phyloP scores from a whole-genome alignment of 306 rosid genomes.

The Castanopsis chinensis region DNA sequence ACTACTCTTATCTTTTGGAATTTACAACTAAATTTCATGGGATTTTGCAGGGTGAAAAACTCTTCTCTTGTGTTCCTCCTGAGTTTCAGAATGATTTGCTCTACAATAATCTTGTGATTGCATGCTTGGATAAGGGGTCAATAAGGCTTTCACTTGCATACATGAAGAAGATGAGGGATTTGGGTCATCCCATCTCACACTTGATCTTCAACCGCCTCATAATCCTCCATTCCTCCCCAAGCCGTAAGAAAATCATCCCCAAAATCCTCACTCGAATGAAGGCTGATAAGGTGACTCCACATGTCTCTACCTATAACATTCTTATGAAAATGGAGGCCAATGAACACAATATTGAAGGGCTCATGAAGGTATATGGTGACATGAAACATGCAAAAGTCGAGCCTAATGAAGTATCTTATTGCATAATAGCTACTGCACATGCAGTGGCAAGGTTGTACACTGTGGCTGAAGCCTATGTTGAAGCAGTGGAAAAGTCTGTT shows the following conservation, averaged over 20 bases:
- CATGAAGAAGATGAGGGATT: constrained; percentile 89
- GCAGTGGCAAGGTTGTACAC: constrained; percentile 70
- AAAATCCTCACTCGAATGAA: constrained; percentile 78
- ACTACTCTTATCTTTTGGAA: constrained; percentile 82
- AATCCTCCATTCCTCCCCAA: constrained; percentile 60
- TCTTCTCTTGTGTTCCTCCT: constrained; percentile 53
- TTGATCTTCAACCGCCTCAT: constrained; percentile 88
- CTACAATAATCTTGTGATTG: constrained; percentile 78
- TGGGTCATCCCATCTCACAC: constrained; percentile 70
- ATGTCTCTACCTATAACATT: constrained; percentile 87
- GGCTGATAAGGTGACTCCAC: constrained; percentile 75
- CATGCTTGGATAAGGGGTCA: constrained; percentile 80
- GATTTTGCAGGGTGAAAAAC: constrained; percentile 76
- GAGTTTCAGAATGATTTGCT: constrained; percentile 91
- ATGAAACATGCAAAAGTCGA: constrained; percentile 70
- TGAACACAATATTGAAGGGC: constrained; percentile 66
- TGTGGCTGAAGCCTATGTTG: constrained; percentile 72
- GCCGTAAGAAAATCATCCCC: constrained; percentile 55
- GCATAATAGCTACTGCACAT: constrained; percentile 83
- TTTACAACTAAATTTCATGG: constrained; percentile 78
- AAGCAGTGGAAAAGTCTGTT: constrained; percentile 67
- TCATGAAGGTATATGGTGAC: constrained; percentile 54
- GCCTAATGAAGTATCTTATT: constrained; percentile 80
- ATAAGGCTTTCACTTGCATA: constrained; percentile 74
- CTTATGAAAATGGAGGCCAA: constrained; percentile 91